phyloP scores from a whole-genome alignment of 1,284 basidiomycete species.

The Irpex sp. region DNA sequence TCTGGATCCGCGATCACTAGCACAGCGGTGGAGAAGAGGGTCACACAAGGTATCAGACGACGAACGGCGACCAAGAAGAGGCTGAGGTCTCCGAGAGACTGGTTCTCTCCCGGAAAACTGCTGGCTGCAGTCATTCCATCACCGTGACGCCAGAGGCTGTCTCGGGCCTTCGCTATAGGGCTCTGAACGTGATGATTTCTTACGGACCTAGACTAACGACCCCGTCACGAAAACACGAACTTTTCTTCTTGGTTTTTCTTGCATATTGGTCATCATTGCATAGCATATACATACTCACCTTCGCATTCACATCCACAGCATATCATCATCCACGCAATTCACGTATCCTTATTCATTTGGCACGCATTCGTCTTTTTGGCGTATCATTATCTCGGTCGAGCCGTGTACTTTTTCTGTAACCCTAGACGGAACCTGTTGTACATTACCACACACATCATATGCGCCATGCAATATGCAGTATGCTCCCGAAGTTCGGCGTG shows the following conservation, averaged over 20 bases:
- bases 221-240: background rate
- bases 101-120: constrained; percentile 56
- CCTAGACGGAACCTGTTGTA: constrained; percentile 10
- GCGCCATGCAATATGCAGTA: background rate
- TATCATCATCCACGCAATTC: constrained; percentile 10
- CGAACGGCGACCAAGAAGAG: constrained; percentile 40
- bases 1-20: constrained; percentile 13
- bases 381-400: constrained; percentile 34
- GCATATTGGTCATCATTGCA: constrained; percentile 9
- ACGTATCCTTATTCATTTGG: constrained; percentile 8
- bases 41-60: constrained; percentile 29
- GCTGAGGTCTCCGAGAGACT: constrained; percentile 49
- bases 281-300: constrained; percentile 16
- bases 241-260: background rate
- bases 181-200: background rate
- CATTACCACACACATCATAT: background rate
- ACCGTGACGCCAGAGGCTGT: constrained; percentile 21
- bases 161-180: background rate
- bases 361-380: constrained; percentile 11
- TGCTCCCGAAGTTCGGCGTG: background rate
- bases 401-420: constrained; percentile 22
- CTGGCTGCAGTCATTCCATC: constrained; percentile 42
- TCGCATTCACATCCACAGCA: constrained; percentile 10
- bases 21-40: constrained; percentile 21
- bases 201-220: constrained; percentile 3